Evolutionary conservation across 768 basidiomycete species (phyloP).

Genomic region (Hortiboletus campestris): DNA sequence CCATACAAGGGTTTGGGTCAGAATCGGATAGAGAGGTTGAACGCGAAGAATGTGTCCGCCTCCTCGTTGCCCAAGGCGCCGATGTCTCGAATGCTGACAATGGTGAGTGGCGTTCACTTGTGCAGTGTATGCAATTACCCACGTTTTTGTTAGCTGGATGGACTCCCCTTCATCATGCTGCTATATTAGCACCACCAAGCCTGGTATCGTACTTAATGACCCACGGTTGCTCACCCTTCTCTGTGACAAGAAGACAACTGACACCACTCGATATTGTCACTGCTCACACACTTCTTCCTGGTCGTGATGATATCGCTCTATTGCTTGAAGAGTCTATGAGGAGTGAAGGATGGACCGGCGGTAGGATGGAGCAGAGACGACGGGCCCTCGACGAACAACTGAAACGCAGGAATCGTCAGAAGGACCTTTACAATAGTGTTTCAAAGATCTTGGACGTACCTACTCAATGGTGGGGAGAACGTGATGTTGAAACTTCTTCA

Average conservation of each 20-base stretch:
- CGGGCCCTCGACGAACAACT: conserved; percentile 55
- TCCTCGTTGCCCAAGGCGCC: conserved; percentile 77
- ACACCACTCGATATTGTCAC: conserved; percentile 90
- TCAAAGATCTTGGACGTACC: conserved; percentile 55
- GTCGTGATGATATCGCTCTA: conserved; percentile 82
- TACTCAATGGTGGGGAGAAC: conserved; percentile 66
- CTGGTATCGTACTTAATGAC: conserved; percentile 91
- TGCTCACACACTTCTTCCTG: conserved; percentile 75
- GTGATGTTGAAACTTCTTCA: conserved; percentile 43
- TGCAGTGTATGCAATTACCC: conserved; percentile 1
- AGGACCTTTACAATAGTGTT: conserved; percentile 56
- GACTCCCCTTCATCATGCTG: conserved; percentile 93
- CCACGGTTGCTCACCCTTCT: conserved; percentile 83
- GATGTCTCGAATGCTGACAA: conserved; percentile 60
- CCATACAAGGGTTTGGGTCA: conserved; percentile 79
- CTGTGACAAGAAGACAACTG: conserved; percentile 71
- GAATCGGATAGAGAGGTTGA: conserved; percentile 85
- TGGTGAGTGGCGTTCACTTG: conserved; percentile 40
- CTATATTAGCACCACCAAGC: conserved; percentile 84
- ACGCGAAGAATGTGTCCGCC: conserved; percentile 83
- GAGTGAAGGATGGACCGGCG: conserved; percentile 77
- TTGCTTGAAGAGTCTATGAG: conserved; percentile 89
- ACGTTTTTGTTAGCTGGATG: conserved; percentile 67
- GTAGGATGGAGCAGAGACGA: conserved; percentile 68
- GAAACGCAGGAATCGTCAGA: conserved; percentile 52